phyloP scores from a whole-genome alignment of 768 basidiomycete genomes.

The Paxillus involutus region DNA sequence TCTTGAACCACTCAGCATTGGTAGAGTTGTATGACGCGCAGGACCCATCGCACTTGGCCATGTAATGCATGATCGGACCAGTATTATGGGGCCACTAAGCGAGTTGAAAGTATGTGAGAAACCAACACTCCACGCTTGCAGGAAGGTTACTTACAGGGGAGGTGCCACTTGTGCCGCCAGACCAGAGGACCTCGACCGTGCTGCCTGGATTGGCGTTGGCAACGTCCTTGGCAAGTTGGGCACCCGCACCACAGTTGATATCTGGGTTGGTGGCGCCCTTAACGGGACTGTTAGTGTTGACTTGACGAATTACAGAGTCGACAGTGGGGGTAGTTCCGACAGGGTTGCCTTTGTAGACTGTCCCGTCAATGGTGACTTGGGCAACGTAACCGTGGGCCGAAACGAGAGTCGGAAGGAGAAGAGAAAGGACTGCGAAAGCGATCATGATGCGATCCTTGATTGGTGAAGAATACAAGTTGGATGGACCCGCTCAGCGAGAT shows the following conservation, averaged over 20 bases:
- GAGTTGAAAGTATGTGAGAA: neutral
- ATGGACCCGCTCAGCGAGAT: constrained; percentile 26
- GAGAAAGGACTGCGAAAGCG: constrained; percentile 9
- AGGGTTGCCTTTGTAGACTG: constrained; percentile 26
- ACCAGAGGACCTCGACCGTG: constrained; percentile 53
- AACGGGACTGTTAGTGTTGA: constrained; percentile 44
- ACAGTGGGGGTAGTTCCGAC: constrained; percentile 26
- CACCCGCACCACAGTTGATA: constrained; percentile 57
- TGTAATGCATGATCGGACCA: constrained; percentile 72
- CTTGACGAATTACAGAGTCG: constrained; percentile 41
- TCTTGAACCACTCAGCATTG: constrained; percentile 72
- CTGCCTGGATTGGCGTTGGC: constrained; percentile 62
- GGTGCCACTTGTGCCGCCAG: constrained; percentile 35
- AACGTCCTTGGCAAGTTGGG: constrained; percentile 44
- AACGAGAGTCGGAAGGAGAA: constrained; percentile 22
- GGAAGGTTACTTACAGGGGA: constrained; percentile 21
- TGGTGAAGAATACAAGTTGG: neutral
- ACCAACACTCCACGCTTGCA: neutral
- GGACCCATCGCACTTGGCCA: constrained; percentile 57
- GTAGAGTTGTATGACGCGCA: constrained; percentile 57
- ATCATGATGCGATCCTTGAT: constrained; percentile 12
- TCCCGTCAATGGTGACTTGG: constrained; percentile 29
- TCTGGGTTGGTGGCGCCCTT: constrained; percentile 56
- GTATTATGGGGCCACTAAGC: constrained; percentile 52
- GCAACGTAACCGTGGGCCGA: constrained; percentile 29